A percentile compares a stretch with the other conserved stretches of the same genome.
Evolutionary conservation across 352 stramenopile genomes (phyloP).

Genomic region (Pythium sukuiense): DNA sequence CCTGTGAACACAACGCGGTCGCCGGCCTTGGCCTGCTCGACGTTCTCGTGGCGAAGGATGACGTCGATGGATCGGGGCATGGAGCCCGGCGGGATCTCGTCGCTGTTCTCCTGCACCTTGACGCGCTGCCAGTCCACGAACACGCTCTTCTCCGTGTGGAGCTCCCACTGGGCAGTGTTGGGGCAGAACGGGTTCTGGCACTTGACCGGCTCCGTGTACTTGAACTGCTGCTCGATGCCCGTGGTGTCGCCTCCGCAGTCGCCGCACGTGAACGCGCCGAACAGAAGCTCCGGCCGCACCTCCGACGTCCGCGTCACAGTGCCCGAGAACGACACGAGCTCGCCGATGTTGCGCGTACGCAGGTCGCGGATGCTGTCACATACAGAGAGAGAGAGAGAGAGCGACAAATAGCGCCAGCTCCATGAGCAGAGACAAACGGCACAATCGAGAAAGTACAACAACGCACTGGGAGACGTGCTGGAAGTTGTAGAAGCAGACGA

Average conservation of each 20-base stretch:
- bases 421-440: slow-evolving; percentile 13
- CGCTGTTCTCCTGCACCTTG: slow-evolving; percentile 98
- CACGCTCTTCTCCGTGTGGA: slow-evolving; percentile 90
- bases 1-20: slow-evolving; percentile 96
- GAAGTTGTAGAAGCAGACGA: slow-evolving; percentile 91
- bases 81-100: slow-evolving; percentile 97
- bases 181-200: slow-evolving; percentile 97
- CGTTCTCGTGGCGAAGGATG: slow-evolving; percentile 97
- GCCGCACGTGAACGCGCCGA: slow-evolving; percentile 93
- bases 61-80: slow-evolving; percentile 98
- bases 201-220: slow-evolving; percentile 95
- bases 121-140: slow-evolving; percentile 99
- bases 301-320: slow-evolving; percentile 98
- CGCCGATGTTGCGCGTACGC: slow-evolving; percentile 91
- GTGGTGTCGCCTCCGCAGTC: slow-evolving; percentile 93
- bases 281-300: slow-evolving; percentile 96
- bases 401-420: slow-evolving; percentile 11
- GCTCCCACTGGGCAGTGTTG: slow-evolving; percentile 85
- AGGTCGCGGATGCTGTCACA: slow-evolving; percentile 88
- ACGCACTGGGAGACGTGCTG: slow-evolving; percentile 81
- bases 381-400: neutral
- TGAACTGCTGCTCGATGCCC: slow-evolving; percentile 97
- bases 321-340: slow-evolving; percentile 92
- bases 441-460: slow-evolving; percentile 8
- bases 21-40: slow-evolving; percentile 96